Percentiles rank a stretch among this genome's conserved stretches.
Conservation (phyloP, 129 eudicot genomes). For the Silybum marianum region DNA sequence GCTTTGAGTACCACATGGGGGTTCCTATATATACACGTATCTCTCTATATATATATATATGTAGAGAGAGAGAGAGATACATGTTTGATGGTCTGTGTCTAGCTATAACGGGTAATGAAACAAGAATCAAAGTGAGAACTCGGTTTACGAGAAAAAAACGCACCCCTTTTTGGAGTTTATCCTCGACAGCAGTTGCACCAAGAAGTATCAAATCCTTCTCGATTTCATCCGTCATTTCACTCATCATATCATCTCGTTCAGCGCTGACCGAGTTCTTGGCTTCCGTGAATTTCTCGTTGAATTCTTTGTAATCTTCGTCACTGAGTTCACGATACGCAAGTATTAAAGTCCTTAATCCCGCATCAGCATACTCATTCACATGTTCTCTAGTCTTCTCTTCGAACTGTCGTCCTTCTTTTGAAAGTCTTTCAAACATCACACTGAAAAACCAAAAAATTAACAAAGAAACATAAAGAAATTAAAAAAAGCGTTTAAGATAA, state of each 20-base stretch:
- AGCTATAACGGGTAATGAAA: background rate
- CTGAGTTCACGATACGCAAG: slow-evolving; percentile 67
- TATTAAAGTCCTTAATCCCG: slow-evolving; percentile 61
- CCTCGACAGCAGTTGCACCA: slow-evolving; percentile 78
- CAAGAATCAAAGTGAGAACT: too few species aligned
- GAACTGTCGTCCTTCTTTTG: slow-evolving; percentile 37
- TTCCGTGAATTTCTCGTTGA: slow-evolving; percentile 40
- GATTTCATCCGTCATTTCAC: slow-evolving; percentile 46
- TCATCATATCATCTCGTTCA: slow-evolving; percentile 52
- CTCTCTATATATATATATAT: too few species aligned
- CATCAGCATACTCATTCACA: slow-evolving; percentile 61
- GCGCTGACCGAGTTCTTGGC: slow-evolving; percentile 61
- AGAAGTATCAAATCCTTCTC: slow-evolving; percentile 71
- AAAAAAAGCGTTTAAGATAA: background rate
- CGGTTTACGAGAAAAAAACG: slow-evolving; percentile 5
- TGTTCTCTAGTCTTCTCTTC: slow-evolving; percentile 57
- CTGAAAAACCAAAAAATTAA: slow-evolving; percentile 27
- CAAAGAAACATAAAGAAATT: background rate
- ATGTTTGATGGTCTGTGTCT: background rate
- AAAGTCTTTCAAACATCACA: slow-evolving; percentile 53
- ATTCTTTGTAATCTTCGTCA: slow-evolving; percentile 46
- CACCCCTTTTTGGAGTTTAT: slow-evolving; percentile 75
- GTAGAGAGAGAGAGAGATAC: too few species aligned
- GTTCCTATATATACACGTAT: too few species aligned
- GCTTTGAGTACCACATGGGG: background rate